A percentile compares a stretch with the other conserved stretches of the same genome.
phyloP scores from a whole-genome alignment of 257 asterid genomes.

The Gentiana straminea region DNA sequence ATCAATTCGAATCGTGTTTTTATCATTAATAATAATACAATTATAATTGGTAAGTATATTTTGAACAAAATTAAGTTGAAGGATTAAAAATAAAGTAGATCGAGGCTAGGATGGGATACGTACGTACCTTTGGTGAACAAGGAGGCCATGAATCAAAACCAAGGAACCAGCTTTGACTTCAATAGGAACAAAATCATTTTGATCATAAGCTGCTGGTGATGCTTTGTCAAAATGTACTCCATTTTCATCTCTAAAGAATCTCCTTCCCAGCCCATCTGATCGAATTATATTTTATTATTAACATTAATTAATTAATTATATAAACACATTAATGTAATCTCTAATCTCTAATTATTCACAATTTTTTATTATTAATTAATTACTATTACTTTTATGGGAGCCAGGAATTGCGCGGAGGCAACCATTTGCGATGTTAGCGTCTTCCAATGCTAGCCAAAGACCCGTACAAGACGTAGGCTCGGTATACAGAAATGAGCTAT shows the following conservation, averaged over 20 bases:
- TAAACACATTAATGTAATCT: no score
- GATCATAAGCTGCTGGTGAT: conserved; percentile 52
- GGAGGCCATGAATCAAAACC: conserved; percentile 71
- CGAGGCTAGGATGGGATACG: no score
- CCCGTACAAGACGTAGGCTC: conserved; percentile 81
- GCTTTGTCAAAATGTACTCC: conserved; percentile 88
- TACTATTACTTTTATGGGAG: conserved; percentile 66
- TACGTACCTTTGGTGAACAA: conserved; percentile 63
- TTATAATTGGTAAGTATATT: no score
- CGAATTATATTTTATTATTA: neutral
- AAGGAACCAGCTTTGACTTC: conserved; percentile 82
- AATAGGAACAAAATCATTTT: conserved; percentile 54
- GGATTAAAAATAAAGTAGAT: no score
- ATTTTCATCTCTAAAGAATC: conserved; percentile 72
- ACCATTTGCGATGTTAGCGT: conserved; percentile 65
- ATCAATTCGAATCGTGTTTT: no score
- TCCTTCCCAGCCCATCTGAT: conserved; percentile 78
- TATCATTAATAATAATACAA: no score
- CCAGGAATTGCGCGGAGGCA: conserved; percentile 95
- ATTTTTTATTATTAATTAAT: neutral
- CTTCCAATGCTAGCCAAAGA: conserved; percentile 87
- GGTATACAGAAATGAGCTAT: conserved; percentile 70
- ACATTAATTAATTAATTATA: neutral
- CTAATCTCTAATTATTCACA: no score
- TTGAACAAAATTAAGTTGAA: no score